Conservation (phyloP, 352 stramenopile species). For the Phytophthora sojae region DNA sequence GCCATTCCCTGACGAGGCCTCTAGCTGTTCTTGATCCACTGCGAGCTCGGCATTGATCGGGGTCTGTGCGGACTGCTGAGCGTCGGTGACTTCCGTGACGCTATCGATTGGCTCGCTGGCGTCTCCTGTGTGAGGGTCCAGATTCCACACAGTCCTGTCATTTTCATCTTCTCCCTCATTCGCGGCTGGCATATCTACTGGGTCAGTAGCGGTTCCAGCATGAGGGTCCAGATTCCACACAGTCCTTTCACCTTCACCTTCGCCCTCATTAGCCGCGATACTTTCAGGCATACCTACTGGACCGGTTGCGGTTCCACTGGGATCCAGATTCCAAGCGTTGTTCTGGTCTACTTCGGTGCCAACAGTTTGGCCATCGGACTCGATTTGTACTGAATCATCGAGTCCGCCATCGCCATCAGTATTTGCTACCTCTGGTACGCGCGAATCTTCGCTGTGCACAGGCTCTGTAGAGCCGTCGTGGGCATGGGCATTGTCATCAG, state of each 20-base stretch:
- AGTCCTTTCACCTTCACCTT: neutral
- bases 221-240: constrained; percentile 31
- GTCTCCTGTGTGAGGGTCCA: constrained; percentile 25
- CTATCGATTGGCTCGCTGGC: constrained; percentile 9
- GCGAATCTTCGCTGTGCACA: constrained; percentile 1
- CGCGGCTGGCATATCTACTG: neutral
- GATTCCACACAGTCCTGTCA: constrained; percentile 20
- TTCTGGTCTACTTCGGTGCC: neutral
- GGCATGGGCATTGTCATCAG: neutral
- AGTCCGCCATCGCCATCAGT: neutral
- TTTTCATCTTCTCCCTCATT: neutral
- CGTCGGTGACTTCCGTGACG: neutral
- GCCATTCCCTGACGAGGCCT: neutral
- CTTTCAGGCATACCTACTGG: neutral
- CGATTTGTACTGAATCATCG: neutral
- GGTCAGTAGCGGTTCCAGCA: neutral
- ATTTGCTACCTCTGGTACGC: neutral
- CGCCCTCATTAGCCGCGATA: neutral
- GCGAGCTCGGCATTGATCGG: neutral
- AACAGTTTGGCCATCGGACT: neutral
- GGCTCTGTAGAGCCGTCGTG: neutral
- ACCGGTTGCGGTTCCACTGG: neutral
- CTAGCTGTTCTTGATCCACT: constrained; percentile 1
- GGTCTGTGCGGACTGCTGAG: neutral
- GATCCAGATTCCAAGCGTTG: constrained; percentile 29